Conservation (phyloP, 2,329 filamentous ascomycete species). For the Peltaster fructicola region DNA sequence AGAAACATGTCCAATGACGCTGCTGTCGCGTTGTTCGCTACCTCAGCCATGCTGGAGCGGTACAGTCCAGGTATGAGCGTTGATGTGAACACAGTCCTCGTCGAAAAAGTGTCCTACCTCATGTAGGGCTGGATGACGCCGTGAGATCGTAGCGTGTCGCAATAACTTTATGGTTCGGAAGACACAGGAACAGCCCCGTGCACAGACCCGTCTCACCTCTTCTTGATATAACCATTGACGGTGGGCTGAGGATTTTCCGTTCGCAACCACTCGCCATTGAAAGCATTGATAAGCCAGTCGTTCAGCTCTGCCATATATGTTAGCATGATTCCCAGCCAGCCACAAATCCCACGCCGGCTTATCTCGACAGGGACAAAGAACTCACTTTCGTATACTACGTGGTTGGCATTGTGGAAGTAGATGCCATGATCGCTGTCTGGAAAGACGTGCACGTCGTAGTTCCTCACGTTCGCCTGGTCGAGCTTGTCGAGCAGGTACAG, state of each 20-base stretch:
- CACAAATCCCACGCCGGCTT: too few species aligned
- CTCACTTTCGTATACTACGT: slow-evolving; percentile 85
- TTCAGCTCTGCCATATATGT: slow-evolving; percentile 41
- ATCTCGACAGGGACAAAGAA: slow-evolving; percentile 16
- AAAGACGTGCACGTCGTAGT: slow-evolving; percentile 94
- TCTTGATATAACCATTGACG: slow-evolving; percentile 1
- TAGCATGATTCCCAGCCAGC: slow-evolving; percentile 5
- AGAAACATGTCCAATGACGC: too few species aligned
- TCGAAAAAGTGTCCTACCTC: background rate
- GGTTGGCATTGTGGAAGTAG: slow-evolving; percentile 82
- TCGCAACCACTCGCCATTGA: slow-evolving; percentile 83
- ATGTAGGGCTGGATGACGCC: background rate
- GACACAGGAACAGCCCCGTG: too few species aligned
- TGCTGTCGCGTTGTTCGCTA: too few species aligned
- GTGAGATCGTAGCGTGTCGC: background rate
- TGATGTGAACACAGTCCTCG: slow-evolving; percentile 1
- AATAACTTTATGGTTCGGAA: background rate
- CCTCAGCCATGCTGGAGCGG: too few species aligned
- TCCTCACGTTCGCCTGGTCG: slow-evolving; percentile 64
- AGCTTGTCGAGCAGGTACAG: slow-evolving; percentile 73
- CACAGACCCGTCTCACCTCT: too few species aligned
- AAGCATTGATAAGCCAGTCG: slow-evolving; percentile 91
- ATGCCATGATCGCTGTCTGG: slow-evolving; percentile 93
- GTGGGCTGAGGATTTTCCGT: slow-evolving; percentile 35
- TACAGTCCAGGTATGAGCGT: background rate